Base-by-base conservation (phyloP, 2,329 filamentous ascomycete species). In the Colletotrichum sojae region DNA sequence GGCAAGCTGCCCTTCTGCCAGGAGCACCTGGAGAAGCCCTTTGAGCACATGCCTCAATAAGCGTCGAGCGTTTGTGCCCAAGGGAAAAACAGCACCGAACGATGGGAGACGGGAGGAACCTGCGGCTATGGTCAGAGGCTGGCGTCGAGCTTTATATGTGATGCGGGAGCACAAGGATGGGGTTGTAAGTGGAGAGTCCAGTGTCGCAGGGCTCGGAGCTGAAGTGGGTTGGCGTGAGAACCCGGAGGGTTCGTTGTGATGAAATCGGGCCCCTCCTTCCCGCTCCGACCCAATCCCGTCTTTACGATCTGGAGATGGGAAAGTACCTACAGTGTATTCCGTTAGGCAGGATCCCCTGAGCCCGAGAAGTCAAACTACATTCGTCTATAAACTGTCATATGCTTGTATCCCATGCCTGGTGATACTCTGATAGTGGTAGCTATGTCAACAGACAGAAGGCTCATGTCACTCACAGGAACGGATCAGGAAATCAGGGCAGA, bases 1-100 rank as follows among this genome's bases (percentile, higher is more conserved):
- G 79, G 87, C 82, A 92, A 92, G 85, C 85, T 92, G 72, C 90
- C 90, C 16, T 92, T 92, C 83, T 90, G 90, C 83, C 84, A 88
- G 83, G 90, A 92, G 83, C 80, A 86, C 73, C 83, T 92, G 71
- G 88, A 83, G 57, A 87, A 91, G 78, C 83, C 89, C 3, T 91
- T 91, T 78, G 78, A 85, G 75, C 81, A 90, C 78, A 91, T 92
- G 89, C 89, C 89, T 13, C 77, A 88, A 77, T 89, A 85, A 78
- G 60, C 8, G 13, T 12, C 18, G 43, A 15, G 5, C 18, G 20
- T 15, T 16, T 10, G 10, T 18, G 25, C 18, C 25, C 6, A 36
- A 6, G 18, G 18, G 20, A 62, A 40, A 25, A 43, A 53, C 2
- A 60, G 46, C 45, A 39, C 27, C 25, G 15, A 60, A 25, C n/a